Evolutionary conservation across 805 yeast genomes (phyloP).

Genomic region (Candida germanica): DNA sequence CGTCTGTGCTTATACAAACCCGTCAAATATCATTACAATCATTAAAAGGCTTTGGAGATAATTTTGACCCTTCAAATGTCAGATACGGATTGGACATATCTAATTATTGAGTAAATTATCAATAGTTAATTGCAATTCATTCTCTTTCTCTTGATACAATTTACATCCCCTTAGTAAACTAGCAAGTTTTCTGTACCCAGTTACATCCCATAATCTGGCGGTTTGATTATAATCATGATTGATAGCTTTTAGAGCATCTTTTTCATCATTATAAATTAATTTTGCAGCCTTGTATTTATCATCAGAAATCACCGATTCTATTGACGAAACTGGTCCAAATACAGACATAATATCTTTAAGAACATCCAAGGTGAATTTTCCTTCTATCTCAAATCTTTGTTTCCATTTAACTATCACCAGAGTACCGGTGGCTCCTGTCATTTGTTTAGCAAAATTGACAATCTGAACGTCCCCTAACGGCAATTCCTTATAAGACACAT

Average conservation of each 20-base stretch:
- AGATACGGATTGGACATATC: constrained; percentile 36
- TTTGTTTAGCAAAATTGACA: constrained; percentile 1
- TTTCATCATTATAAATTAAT: constrained; percentile 26
- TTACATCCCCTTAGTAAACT: constrained; percentile 42
- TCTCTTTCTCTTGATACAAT: not conserved
- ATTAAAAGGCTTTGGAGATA: constrained; percentile 4
- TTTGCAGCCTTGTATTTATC: constrained; percentile 26
- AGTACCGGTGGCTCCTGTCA: not conserved
- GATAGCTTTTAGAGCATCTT: constrained; percentile 32
- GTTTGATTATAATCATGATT: constrained; percentile 41
- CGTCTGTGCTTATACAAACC: not conserved
- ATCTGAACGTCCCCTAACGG: constrained; percentile 5
- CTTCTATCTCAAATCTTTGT: constrained; percentile 32
- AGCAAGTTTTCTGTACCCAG: constrained; percentile 43
- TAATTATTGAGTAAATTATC: too few relatives aligned
- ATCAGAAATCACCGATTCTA: constrained; percentile 3
- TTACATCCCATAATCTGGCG: constrained; percentile 45
- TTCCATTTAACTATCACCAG: constrained; percentile 45
- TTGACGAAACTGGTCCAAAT: constrained; percentile 38
- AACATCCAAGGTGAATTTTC: constrained; percentile 27
- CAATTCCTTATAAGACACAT: constrained; percentile 21
- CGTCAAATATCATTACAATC: constrained; percentile 8
- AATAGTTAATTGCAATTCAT: too few relatives aligned
- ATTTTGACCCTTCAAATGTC: constrained; percentile 15
- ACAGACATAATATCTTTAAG: constrained; percentile 40